These are phyloP conservation scores for Candida maesae DNA, from an alignment of 805 yeast genomes.

Conservation along the genomic window DNA sequence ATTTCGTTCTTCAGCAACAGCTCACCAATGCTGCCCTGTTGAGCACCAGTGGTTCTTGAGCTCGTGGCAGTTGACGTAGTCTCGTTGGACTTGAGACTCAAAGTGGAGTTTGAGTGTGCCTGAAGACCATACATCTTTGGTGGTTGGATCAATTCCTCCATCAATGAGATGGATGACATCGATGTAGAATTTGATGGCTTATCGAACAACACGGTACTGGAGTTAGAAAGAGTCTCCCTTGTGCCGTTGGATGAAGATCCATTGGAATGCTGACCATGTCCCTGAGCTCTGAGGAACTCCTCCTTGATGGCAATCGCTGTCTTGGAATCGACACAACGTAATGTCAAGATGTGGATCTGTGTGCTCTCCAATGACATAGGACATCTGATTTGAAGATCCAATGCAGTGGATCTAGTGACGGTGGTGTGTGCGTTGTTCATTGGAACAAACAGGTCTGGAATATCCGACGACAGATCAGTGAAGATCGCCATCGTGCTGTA, in stretches of 20 bases:
- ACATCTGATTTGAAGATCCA: constrained; percentile 16
- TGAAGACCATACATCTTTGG: constrained; percentile 13
- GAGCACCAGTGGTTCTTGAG: too few species aligned
- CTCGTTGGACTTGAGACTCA: constrained; percentile 8
- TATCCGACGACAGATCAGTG: constrained; percentile 3
- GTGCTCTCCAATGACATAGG: constrained; percentile 13
- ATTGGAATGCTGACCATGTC: not conserved
- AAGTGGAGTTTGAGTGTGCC: constrained; percentile 15
- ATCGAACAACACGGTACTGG: constrained; percentile 17
- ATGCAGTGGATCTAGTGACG: constrained; percentile 13
- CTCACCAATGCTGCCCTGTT: too few species aligned
- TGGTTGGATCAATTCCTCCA: constrained; percentile 10
- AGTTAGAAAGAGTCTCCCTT: constrained; percentile 12
- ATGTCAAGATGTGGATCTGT: constrained; percentile 17
- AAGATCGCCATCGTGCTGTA: constrained; percentile 12
- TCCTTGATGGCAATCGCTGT: constrained; percentile 13
- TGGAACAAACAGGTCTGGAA: constrained; percentile 17
- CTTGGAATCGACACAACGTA: constrained; percentile 21
- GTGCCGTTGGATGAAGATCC: constrained; percentile 2
- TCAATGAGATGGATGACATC: constrained; percentile 21
- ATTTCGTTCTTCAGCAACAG: constrained; percentile 19
- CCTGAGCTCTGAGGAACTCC: constrained; percentile 10
- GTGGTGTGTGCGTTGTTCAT: constrained; percentile 12
- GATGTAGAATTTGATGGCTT: constrained; percentile 25
- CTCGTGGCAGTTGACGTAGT: too few species aligned